phyloP scores from a whole-genome alignment of 179 eudicot species.

The Gypsophila paniculata region DNA sequence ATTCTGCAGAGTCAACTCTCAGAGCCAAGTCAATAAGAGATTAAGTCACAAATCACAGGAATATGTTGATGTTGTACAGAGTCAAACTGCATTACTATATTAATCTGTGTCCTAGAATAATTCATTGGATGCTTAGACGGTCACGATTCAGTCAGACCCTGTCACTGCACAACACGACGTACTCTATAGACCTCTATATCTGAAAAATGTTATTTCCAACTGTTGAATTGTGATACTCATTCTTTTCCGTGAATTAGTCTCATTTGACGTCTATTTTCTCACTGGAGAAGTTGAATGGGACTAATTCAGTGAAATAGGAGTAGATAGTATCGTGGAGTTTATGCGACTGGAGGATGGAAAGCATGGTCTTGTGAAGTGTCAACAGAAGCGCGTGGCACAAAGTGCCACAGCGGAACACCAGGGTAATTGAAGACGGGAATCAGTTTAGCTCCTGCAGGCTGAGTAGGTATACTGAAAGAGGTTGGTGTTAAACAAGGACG shows the following conservation, averaged over 20 bases:
- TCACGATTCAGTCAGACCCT: no score
- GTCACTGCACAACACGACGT: neutral
- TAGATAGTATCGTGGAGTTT: neutral
- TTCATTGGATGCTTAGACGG: no score
- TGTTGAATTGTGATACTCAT: no score
- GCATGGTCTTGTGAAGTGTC: slow-evolving; percentile 25
- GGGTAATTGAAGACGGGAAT: slow-evolving; percentile 22
- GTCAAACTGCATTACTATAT: no score
- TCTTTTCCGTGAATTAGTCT: no score
- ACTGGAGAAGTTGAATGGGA: neutral
- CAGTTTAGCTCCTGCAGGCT: slow-evolving; percentile 15
- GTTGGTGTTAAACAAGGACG: neutral
- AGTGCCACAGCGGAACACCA: slow-evolving; percentile 26
- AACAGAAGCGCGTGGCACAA: slow-evolving; percentile 23
- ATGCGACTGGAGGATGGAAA: slow-evolving; percentile 28
- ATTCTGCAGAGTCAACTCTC: no score
- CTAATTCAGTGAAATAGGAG: neutral
- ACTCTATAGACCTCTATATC: neutral
- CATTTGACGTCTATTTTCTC: neutral
- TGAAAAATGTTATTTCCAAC: no score
- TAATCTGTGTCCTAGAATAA: no score
- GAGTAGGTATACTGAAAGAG: neutral
- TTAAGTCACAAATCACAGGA: no score
- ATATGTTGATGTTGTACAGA: no score
- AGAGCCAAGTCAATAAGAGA: no score